Percentiles rank a stretch among this genome's conserved stretches.
Evolutionary conservation across 768 basidiomycete genomes (phyloP).

Genomic region (Multifurca ochricompacta): DNA sequence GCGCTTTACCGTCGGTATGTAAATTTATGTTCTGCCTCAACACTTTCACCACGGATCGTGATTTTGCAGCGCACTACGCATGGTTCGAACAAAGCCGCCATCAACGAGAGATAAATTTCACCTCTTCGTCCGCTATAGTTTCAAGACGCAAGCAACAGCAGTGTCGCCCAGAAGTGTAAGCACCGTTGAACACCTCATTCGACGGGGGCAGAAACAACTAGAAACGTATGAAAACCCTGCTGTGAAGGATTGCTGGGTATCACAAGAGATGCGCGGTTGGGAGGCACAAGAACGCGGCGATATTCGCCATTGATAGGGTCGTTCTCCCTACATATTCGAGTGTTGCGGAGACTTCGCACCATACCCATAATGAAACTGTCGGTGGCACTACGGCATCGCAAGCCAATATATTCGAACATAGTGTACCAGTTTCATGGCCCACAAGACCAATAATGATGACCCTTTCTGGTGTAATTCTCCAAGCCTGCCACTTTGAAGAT

Average conservation of each 20-base stretch:
- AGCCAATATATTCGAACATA: background rate
- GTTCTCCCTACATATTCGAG: background rate
- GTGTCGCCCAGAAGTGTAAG: slow-evolving; percentile 60
- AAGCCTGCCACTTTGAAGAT: too few relatives aligned
- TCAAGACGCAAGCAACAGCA: slow-evolving; percentile 52
- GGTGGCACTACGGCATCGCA: background rate
- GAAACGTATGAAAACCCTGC: slow-evolving; percentile 59
- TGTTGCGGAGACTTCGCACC: background rate
- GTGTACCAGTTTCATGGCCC: background rate
- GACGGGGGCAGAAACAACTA: slow-evolving; percentile 57
- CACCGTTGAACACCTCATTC: slow-evolving; percentile 69
- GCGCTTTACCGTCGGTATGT: slow-evolving; percentile 46
- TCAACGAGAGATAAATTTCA: slow-evolving; percentile 54
- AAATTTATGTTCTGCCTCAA: background rate
- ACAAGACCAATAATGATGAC: too few relatives aligned
- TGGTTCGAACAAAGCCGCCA: slow-evolving; percentile 60
- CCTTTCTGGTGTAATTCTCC: too few relatives aligned
- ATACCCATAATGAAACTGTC: background rate
- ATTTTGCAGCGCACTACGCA: slow-evolving; percentile 58
- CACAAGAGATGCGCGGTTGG: slow-evolving; percentile 65
- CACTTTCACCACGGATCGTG: background rate
- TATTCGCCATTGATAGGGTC: background rate
- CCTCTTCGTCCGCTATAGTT: slow-evolving; percentile 60
- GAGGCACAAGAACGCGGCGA: slow-evolving; percentile 28
- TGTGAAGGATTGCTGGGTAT: slow-evolving; percentile 71